Conservation (phyloP, 2,329 filamentous ascomycete genomes). For the Biscogniauxia mediterranea region DNA sequence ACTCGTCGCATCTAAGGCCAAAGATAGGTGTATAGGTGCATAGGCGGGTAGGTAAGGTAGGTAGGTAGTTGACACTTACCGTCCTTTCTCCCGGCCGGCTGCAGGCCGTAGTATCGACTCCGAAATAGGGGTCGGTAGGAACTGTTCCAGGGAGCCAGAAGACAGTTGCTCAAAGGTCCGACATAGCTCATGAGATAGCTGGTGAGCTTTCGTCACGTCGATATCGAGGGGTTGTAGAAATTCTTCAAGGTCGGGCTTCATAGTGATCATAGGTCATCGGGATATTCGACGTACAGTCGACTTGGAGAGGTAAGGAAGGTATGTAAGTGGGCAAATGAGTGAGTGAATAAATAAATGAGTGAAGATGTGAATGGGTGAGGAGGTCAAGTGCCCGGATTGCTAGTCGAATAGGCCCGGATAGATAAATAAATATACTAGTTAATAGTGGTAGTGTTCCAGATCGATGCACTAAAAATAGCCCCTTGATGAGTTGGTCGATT, state of each 20-base stretch:
- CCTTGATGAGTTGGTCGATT: too few species aligned
- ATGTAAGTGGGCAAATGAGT: too few species aligned
- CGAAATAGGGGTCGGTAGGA: conserved; percentile 60
- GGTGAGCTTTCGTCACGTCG: conserved; percentile 43
- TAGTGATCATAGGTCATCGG: conserved; percentile 9
- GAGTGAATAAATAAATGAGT: too few species aligned
- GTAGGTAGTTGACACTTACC: conserved; percentile 40
- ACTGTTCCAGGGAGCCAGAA: conserved; percentile 53
- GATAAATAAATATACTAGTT: too few species aligned
- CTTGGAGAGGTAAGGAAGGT: too few species aligned
- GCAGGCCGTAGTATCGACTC: conserved; percentile 55
- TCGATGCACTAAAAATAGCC: too few species aligned
- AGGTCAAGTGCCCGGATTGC: too few species aligned
- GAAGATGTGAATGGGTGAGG: too few species aligned
- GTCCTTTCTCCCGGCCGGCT: conserved; percentile 41
- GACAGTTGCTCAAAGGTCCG: conserved; percentile 50
- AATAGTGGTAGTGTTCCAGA: too few species aligned
- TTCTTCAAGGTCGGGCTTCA: conserved; percentile 32
- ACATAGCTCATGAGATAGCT: conserved; percentile 48
- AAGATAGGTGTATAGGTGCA: neutral
- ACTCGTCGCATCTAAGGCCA: neutral
- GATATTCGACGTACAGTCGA: too few species aligned
- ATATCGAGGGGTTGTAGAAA: conserved; percentile 53
- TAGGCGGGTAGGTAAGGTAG: neutral
- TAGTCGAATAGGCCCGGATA: too few species aligned